Evolutionary conservation across 2,329 filamentous ascomycete genomes (phyloP).

Genomic region (Colletotrichum horii): DNA sequence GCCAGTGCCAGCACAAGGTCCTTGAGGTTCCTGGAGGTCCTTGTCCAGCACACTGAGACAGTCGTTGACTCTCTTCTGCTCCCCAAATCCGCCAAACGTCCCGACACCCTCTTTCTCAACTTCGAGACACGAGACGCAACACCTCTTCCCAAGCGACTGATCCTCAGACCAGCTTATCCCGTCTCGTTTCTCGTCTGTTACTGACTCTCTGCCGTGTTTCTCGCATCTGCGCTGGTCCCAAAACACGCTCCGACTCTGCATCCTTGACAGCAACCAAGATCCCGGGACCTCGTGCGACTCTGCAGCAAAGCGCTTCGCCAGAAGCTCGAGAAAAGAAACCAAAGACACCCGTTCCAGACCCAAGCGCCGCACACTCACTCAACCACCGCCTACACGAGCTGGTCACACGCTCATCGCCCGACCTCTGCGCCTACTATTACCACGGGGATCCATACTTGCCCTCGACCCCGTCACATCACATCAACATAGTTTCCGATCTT

Average conservation of each 20-base stretch:
- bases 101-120: conserved; percentile 20
- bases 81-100: conserved; percentile 11
- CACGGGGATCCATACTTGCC: neutral
- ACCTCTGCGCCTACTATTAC: neutral
- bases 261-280: conserved; percentile 22
- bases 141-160: conserved; percentile 14
- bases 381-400: neutral
- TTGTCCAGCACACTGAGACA: neutral
- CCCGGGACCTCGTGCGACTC: conserved; percentile 17
- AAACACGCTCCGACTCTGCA: conserved; percentile 19
- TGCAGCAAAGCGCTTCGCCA: neutral
- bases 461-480: conserved; percentile 8
- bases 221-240: conserved; percentile 9
- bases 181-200: conserved; percentile 8
- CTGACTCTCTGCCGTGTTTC: conserved; percentile 6
- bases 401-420: conserved; percentile 4
- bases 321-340: neutral
- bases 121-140: conserved; percentile 22
- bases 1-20: neutral
- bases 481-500: conserved; percentile 16
- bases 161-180: conserved; percentile 19
- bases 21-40: neutral
- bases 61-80: neutral
- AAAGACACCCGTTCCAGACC: neutral
- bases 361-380: neutral